A percentile compares a stretch with the other conserved stretches of the same genome.
These are phyloP conservation scores for Pseudogymnoascus sp. DNA, from an alignment of 2,329 filamentous ascomycete genomes.

Conservation along the genomic window DNA sequence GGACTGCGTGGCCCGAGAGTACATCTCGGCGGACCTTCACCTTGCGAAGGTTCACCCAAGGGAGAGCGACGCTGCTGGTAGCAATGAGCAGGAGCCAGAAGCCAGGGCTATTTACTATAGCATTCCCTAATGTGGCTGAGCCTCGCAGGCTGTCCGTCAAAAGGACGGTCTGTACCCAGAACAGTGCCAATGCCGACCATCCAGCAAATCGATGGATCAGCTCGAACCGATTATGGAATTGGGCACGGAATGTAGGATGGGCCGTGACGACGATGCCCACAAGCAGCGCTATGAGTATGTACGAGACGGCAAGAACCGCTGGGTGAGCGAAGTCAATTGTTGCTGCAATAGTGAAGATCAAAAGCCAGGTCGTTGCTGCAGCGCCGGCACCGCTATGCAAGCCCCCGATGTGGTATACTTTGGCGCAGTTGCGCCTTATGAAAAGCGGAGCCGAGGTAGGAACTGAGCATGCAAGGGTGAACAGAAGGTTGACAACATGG, in stretches of 20 bases:
- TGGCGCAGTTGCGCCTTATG: conserved; percentile 33
- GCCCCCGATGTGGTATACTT: conserved; percentile 46
- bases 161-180: conserved; percentile 56
- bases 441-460: conserved; percentile 35
- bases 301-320: conserved; percentile 38
- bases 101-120: conserved; percentile 38
- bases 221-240: conserved; percentile 62
- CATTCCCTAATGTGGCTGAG: conserved; percentile 21
- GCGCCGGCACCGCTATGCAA: conserved; percentile 43
- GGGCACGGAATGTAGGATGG: conserved; percentile 53
- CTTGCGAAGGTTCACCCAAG: conserved; percentile 64
- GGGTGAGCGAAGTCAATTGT: conserved; percentile 20
- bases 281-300: conserved; percentile 49
- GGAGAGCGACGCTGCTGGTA: conserved; percentile 57
- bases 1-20: conserved; percentile 64
- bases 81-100: conserved; percentile 63
- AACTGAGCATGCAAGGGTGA: conserved; percentile 35
- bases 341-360: conserved; percentile 29
- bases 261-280: conserved; percentile 52
- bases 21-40: conserved; percentile 56
- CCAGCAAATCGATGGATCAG: conserved; percentile 62
- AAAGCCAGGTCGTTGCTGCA: conserved; percentile 39
- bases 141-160: conserved; percentile 37
- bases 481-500: conserved; percentile 41
- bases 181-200: conserved; percentile 57